Evolutionary conservation across 495 filamentous ascomycete genomes (phyloP).

Genomic region (Hypoxylon lenormandii): DNA sequence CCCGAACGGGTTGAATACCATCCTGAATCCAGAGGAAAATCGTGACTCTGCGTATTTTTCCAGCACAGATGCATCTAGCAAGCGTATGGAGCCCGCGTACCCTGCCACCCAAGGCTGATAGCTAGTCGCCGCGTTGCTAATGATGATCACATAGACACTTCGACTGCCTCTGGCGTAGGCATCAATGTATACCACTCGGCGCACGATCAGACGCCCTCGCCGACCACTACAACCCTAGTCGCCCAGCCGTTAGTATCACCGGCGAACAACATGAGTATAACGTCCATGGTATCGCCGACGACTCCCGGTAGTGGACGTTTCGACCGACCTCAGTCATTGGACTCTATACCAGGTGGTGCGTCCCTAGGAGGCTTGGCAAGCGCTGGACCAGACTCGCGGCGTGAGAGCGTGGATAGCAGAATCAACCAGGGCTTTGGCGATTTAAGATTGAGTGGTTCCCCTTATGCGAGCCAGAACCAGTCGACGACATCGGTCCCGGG

Average conservation of each 20-base stretch:
- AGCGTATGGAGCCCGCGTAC: constrained; percentile 57
- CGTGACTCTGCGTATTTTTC: constrained; percentile 68
- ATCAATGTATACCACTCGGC: constrained; percentile 60
- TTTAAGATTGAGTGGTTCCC: constrained; percentile 73
- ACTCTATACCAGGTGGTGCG: constrained; percentile 51
- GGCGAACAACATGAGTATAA: constrained; percentile 66
- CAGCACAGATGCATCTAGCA: constrained; percentile 66
- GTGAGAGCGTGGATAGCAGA: constrained; percentile 82
- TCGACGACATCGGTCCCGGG: constrained; percentile 78
- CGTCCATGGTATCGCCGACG: constrained; percentile 68
- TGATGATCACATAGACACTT: constrained; percentile 58
- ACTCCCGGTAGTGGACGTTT: constrained; percentile 57
- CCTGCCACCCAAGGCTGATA: neutral
- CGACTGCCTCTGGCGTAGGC: constrained; percentile 61
- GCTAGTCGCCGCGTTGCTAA: constrained; percentile 33
- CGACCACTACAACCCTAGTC: constrained; percentile 55
- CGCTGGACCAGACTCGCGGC: constrained; percentile 65
- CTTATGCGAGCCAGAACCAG: constrained; percentile 80
- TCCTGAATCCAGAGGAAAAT: constrained; percentile 65
- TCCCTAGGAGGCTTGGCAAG: constrained; percentile 37
- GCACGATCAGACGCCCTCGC: constrained; percentile 67
- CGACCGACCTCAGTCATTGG: constrained; percentile 60
- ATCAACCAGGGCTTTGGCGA: constrained; percentile 77
- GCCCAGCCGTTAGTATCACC: constrained; percentile 63
- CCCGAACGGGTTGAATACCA: constrained; percentile 60